These are phyloP conservation scores for Suillus discolor DNA, from an alignment of 768 basidiomycete species.

Conservation along the genomic window DNA sequence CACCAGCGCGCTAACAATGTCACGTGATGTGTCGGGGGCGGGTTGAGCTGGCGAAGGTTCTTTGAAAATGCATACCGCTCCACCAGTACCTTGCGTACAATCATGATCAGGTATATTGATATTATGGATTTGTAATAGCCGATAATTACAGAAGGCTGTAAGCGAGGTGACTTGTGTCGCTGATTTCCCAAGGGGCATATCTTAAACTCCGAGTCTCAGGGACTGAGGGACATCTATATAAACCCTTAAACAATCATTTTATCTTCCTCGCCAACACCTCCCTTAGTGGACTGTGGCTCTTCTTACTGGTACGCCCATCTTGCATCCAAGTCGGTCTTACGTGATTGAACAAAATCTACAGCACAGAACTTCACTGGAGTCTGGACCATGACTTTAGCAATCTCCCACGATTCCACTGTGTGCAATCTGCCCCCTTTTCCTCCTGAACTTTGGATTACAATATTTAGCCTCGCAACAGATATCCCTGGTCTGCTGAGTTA, in stretches of 20 bases:
- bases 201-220: constrained; percentile 18
- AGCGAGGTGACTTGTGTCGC: neutral
- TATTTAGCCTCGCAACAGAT: constrained; percentile 25
- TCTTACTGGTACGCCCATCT: neutral
- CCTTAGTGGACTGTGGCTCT: neutral
- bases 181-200: constrained; percentile 3
- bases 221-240: constrained; percentile 15
- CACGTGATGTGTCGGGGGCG: too few species aligned
- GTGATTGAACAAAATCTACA: neutral
- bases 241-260: constrained; percentile 4
- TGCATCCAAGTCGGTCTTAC: neutral
- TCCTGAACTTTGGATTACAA: constrained; percentile 32
- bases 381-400: constrained; percentile 16
- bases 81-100: too few species aligned
- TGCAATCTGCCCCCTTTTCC: constrained; percentile 18
- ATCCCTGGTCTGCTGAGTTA: constrained; percentile 16
- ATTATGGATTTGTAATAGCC: too few species aligned
- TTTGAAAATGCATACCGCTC: neutral
- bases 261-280: neutral
- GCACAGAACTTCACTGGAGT: neutral
- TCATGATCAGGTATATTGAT: too few species aligned
- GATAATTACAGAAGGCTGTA: neutral
- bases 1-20: too few species aligned
- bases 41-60: neutral
- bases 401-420: neutral